phyloP scores from a whole-genome alignment of 169 alveolate species.

The Plasmodium knowlesi region DNA sequence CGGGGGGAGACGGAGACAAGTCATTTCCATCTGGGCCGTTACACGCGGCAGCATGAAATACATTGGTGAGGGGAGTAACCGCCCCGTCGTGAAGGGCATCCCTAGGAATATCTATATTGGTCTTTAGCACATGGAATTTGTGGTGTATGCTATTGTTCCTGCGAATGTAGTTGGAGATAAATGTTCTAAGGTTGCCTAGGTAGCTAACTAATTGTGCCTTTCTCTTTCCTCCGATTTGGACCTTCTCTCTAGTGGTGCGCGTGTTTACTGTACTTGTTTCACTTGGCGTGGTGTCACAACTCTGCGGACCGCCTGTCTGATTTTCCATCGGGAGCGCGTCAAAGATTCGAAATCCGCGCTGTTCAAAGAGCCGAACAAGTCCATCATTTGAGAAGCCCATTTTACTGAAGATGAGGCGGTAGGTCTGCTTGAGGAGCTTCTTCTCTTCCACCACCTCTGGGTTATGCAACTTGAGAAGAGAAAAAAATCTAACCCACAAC shows the following conservation, averaged over 20 bases:
- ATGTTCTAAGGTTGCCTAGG: constrained; percentile 19
- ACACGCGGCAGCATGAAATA: constrained; percentile 20
- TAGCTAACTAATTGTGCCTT: constrained; percentile 20
- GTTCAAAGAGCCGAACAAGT: constrained; percentile 3
- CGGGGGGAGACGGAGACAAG: not conserved
- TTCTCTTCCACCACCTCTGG: constrained; percentile 2
- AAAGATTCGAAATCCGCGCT: constrained; percentile 40
- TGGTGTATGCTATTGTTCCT: constrained; percentile 31
- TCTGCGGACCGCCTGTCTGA: not conserved
- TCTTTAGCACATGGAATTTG: constrained; percentile 32
- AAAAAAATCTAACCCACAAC: constrained; percentile 57
- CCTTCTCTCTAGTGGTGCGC: not conserved
- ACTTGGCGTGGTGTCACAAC: not conserved
- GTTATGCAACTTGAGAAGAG: constrained; percentile 14
- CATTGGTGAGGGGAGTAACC: constrained; percentile 22
- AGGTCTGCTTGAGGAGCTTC: constrained; percentile 44
- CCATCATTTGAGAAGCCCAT: constrained; percentile 24
- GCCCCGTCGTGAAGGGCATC: constrained; percentile 29
- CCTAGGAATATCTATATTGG: constrained; percentile 16
- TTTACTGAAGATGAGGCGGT: constrained; percentile 61
- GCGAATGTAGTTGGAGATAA: constrained; percentile 22
- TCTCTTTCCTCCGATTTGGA: constrained; percentile 21
- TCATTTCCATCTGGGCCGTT: not conserved
- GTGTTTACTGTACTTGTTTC: not conserved
- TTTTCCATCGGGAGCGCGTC: not conserved